Evolutionary conservation across 768 basidiomycete genomes (phyloP).

Genomic region (Psilocybe sp.): DNA sequence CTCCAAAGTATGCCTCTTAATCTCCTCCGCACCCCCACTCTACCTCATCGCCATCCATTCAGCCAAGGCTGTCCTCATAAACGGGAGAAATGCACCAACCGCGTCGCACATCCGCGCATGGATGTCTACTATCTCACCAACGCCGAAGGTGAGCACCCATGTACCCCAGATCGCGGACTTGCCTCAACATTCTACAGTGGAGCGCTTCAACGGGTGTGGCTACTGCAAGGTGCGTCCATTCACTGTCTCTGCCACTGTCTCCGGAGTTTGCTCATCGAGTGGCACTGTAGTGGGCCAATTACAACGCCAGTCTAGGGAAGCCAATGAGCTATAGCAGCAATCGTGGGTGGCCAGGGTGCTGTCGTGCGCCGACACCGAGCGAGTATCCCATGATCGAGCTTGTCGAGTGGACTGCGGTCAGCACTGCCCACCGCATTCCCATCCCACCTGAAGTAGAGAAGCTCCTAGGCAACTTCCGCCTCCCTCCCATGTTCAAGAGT

Average conservation of each 20-base stretch:
- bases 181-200: slow-evolving; percentile 42
- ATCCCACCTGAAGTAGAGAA: slow-evolving; percentile 73
- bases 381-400: slow-evolving; percentile 65
- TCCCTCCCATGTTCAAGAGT: slow-evolving; percentile 9
- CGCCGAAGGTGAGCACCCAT: slow-evolving; percentile 66
- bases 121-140: slow-evolving; percentile 82
- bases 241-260: slow-evolving; percentile 13
- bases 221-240: slow-evolving; percentile 76
- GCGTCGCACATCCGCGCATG: slow-evolving; percentile 67
- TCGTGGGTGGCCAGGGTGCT: slow-evolving; percentile 87
- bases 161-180: slow-evolving; percentile 6
- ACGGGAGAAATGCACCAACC: slow-evolving; percentile 74
- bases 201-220: slow-evolving; percentile 83
- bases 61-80: slow-evolving; percentile 69
- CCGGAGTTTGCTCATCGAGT: slow-evolving; percentile 14
- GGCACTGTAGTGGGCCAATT: slow-evolving; percentile 65
- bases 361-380: slow-evolving; percentile 61
- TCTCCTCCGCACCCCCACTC: slow-evolving; percentile 5
- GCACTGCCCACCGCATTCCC: slow-evolving; percentile 67
- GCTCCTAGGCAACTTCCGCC: slow-evolving; percentile 51
- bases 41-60: slow-evolving; percentile 6
- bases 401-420: slow-evolving; percentile 81
- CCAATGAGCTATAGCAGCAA: slow-evolving; percentile 54
- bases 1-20: slow-evolving; percentile 48
- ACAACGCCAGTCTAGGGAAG: slow-evolving; percentile 45